These are phyloP conservation scores for Trametes hirsuta DNA, from an alignment of 1,284 basidiomycete genomes.

Conservation along the genomic window DNA sequence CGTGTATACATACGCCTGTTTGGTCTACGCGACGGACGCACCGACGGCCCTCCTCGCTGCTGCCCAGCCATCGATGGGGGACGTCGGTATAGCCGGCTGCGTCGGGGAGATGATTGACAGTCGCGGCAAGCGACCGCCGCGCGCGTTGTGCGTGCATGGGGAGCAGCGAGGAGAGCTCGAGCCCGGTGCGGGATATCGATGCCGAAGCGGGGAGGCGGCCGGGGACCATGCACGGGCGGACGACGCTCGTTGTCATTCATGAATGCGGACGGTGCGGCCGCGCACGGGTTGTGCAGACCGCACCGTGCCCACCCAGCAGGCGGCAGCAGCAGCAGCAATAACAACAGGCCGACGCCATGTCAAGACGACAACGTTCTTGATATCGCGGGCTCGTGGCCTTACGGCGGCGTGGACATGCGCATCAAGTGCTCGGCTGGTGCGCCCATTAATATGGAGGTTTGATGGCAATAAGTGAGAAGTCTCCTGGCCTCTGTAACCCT, in stretches of 20 bases:
- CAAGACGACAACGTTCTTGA: conserved; percentile 6
- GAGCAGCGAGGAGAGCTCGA: too few relatives aligned
- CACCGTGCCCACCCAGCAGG: conserved; percentile 7
- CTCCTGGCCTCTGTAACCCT: too few relatives aligned
- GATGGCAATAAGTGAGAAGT: too few relatives aligned
- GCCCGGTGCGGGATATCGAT: background rate
- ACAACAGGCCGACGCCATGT: background rate
- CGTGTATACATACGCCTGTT: background rate
- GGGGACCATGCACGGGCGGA: too few relatives aligned
- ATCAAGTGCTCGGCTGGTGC: background rate
- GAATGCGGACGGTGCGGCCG: background rate
- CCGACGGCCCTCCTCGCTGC: conserved; percentile 6
- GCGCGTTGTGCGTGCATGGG: background rate
- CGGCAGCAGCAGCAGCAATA: too few relatives aligned
- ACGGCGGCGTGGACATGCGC: conserved; percentile 14
- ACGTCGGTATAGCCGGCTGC: background rate
- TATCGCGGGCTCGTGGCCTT: conserved; percentile 6
- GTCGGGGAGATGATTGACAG: background rate
- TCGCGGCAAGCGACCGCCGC: background rate
- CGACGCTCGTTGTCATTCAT: background rate
- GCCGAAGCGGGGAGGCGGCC: conserved; percentile 4
- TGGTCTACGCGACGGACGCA: background rate
- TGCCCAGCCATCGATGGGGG: background rate
- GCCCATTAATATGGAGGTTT: background rate
- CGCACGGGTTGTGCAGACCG: conserved; percentile 3